Evolutionary conservation across 176 grass and related monocot genomes (phyloP), one percentile per base, ranked within the genome.

Genomic region (Oryza rufipogon): DNA sequence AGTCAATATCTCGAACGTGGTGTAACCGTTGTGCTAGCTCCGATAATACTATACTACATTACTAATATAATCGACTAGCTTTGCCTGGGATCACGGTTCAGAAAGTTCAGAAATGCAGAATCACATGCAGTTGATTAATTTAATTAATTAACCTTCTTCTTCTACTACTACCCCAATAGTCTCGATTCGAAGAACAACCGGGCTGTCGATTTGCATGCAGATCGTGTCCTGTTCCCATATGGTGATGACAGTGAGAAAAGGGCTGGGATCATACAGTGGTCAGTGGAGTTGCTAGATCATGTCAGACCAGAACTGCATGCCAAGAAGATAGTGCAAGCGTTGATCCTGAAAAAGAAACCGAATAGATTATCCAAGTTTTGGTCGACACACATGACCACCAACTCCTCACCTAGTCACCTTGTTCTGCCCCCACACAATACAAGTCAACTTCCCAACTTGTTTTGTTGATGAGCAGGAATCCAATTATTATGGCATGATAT

Each of bases 391-490:
- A 76, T 61, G 32, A 58, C 7, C 63, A 68, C 60, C 33, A 75
- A 46, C 34, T 78, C 3, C 54, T 58, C 17, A 42, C 71, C 42
- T 44, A 10, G 42, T 20, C 7, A 41, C 4, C 7, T 47, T 32
- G 26, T 25, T 7, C 68, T 75, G 48, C 48, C 13, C 13, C 1
- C 36, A 63, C 39, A 32, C 58, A 34, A 9, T 58, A 9, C 42
- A 17, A 73, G 86, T 88, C 86, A 74, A 78, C 74, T 88, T 74
- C 61, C 58, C 47, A 34, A 19, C 34, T 69, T 68, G 51, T 69
- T 51, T 52, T 74, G 6, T 80, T 61, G 36, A 33, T 30, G 74
- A 36, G 73, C 51, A 28, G 46, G 81, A 77, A 23, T 78, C 58
- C 19, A 58, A 58, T 58, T 58, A 58, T 58, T 58, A 19, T 20